Evolutionary conservation across 352 stramenopile species (phyloP), one percentile per base, ranked within the genome.

Genomic region (Phytophthora citricola): DNA sequence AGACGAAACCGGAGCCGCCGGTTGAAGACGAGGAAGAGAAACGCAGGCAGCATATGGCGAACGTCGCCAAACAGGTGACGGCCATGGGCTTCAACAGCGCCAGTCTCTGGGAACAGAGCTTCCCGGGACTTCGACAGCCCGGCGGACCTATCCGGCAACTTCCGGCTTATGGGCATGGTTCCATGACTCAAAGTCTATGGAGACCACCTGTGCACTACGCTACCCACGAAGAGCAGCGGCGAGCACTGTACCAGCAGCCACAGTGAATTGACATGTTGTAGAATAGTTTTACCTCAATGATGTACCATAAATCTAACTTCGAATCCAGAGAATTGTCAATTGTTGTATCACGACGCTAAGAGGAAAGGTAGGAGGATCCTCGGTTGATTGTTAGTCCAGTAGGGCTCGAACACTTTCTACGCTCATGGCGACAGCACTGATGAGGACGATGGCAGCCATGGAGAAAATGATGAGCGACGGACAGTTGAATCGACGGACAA

Each of bases 401-500:
- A 82, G 34, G 15, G 71, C 58, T 36, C 74, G 65, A 38, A 89
- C 67, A 38, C 79, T 88, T 52, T 88, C 72, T 55, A 89, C 44
- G 54, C 54, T 84, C 82, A 91, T 91, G 58, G 79, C 82, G 38
- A 81, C 71, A 7, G 79, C 82, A 63, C 79, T 91, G 22, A 89
- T 63, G 52, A 89, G 69, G 32, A 89, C 76, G 62, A 91, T 76
- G 48, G 69, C 65, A 58, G 79, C 82, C 78, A 91, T 91, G 45
- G 79, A 91, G 56, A 88, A 88, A 41, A 91, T 72, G 31, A 91
- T 84, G 29, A 91, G 69, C 10, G 79, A 88, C 59, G 82, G 82
- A 27, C 82, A 91, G 52, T 85, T 83, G 64, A 81, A 89, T 26
- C 63, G 69, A 4, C 74, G 68, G 26, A 91, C 69, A 15, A 76